Conservation (phyloP, 1,139 yeast species). For the Pichia sp. region DNA sequence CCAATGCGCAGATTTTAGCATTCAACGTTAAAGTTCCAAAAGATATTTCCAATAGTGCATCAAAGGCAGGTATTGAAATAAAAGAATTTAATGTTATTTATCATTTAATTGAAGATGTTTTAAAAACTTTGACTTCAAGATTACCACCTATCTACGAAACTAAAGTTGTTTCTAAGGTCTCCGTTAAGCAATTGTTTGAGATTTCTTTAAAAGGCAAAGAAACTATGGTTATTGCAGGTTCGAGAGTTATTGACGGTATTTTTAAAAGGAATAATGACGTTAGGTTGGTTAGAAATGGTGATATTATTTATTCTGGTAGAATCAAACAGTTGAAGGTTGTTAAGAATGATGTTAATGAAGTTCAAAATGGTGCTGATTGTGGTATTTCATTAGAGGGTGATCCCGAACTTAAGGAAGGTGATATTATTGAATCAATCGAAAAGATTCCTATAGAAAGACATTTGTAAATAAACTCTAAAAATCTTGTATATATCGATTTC, state of each 20-base stretch:
- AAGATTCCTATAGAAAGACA: slow-evolving; percentile 63
- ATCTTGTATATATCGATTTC: slow-evolving; percentile 8
- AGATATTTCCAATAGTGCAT: slow-evolving; percentile 57
- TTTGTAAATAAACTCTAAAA: slow-evolving; percentile 36
- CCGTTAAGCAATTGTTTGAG: slow-evolving; percentile 64
- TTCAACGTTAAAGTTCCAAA: slow-evolving; percentile 72
- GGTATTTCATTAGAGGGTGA: slow-evolving; percentile 73
- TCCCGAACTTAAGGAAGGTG: slow-evolving; percentile 59
- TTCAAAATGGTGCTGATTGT: slow-evolving; percentile 84
- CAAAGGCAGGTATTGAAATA: slow-evolving; percentile 51
- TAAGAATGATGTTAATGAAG: slow-evolving; percentile 74
- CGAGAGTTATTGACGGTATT: slow-evolving; percentile 69
- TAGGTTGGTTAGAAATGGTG: slow-evolving; percentile 52
- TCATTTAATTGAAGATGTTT: slow-evolving; percentile 79
- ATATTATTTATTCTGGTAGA: slow-evolving; percentile 57
- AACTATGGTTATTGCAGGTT: slow-evolving; percentile 72
- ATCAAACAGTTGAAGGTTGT: slow-evolving; percentile 73
- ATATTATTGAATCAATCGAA: slow-evolving; percentile 67
- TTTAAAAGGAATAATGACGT: slow-evolving; percentile 55
- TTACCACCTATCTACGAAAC: slow-evolving; percentile 65
- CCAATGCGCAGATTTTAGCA: slow-evolving; percentile 68
- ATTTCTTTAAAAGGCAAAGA: slow-evolving; percentile 49
- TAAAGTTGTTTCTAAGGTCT: slow-evolving; percentile 63
- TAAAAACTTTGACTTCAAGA: slow-evolving; percentile 52
- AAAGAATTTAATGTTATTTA: slow-evolving; percentile 76